A percentile compares a stretch with the other conserved stretches of the same genome.
phyloP scores from a whole-genome alignment of 2,329 filamentous ascomycete genomes.

The Aspergillus sp. region DNA sequence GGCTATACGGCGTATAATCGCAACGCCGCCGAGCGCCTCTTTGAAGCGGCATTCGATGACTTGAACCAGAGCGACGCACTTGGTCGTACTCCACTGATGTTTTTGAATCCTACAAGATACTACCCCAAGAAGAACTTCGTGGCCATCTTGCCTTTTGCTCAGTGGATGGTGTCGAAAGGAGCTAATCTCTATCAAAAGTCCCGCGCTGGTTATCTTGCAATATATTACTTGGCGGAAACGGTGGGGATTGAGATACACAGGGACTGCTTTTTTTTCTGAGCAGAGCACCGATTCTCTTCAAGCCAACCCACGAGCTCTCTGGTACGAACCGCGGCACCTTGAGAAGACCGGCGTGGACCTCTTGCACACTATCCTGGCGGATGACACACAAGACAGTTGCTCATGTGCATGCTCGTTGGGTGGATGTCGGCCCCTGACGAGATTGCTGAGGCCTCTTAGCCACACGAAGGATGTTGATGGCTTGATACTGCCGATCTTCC shows the following conservation, averaged over 20 bases:
- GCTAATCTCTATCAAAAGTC: neutral
- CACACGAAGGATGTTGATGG: neutral
- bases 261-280: too few species aligned
- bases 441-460: neutral
- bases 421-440: neutral
- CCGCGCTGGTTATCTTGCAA: neutral
- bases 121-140: neutral
- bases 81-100: neutral
- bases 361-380: neutral
- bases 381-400: neutral
- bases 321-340: neutral
- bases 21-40: neutral
- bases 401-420: slow-evolving; percentile 4
- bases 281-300: neutral
- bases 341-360: neutral
- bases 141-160: neutral
- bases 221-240: neutral
- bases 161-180: neutral
- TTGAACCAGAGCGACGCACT: neutral
- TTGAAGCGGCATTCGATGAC: neutral
- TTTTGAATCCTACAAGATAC: neutral
- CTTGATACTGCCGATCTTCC: neutral
- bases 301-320: neutral
- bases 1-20: neutral
- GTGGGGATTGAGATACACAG: neutral